Evolutionary conservation across 2,329 filamentous ascomycete genomes (phyloP).

Genomic region (Pestalotiopsis sp.): DNA sequence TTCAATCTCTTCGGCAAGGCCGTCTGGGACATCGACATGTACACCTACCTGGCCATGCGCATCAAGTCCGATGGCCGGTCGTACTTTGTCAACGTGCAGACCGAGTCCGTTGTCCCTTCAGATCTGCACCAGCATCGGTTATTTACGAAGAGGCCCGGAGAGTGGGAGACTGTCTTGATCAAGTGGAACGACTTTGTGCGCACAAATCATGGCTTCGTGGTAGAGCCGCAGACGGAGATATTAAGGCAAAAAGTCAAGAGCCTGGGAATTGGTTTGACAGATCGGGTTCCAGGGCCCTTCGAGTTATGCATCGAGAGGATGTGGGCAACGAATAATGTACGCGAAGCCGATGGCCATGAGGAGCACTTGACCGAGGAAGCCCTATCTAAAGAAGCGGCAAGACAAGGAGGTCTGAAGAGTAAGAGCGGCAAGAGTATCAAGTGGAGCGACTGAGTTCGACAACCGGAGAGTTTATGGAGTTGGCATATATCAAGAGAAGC

Average conservation of each 20-base stretch:
- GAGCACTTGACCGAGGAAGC: not conserved
- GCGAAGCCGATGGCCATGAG: conserved; percentile 33
- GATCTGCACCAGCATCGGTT: conserved; percentile 94
- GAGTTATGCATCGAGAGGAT: conserved; percentile 82
- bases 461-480: not conserved
- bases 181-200: conserved; percentile 91
- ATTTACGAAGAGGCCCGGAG: conserved; percentile 73
- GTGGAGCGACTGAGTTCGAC: conserved; percentile 32
- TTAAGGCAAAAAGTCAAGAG: conserved; percentile 82
- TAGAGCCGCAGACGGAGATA: conserved; percentile 91
- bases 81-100: conserved; percentile 95
- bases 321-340: conserved; percentile 80
- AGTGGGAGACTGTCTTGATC: conserved; percentile 95
- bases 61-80: conserved; percentile 88
- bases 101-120: conserved; percentile 89
- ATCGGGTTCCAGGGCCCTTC: conserved; percentile 85
- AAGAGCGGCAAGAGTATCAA: conserved; percentile 43
- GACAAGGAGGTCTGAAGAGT: conserved; percentile 38
- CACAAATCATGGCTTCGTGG: conserved; percentile 87
- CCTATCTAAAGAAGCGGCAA: conserved; percentile 10
- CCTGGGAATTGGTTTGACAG: conserved; percentile 84
- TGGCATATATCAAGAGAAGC: not conserved
- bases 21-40: conserved; percentile 88
- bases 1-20: conserved; percentile 82
- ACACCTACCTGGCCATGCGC: conserved; percentile 81